Conservation (phyloP, 352 stramenopile genomes). For the Nothophytophthora sp. region DNA sequence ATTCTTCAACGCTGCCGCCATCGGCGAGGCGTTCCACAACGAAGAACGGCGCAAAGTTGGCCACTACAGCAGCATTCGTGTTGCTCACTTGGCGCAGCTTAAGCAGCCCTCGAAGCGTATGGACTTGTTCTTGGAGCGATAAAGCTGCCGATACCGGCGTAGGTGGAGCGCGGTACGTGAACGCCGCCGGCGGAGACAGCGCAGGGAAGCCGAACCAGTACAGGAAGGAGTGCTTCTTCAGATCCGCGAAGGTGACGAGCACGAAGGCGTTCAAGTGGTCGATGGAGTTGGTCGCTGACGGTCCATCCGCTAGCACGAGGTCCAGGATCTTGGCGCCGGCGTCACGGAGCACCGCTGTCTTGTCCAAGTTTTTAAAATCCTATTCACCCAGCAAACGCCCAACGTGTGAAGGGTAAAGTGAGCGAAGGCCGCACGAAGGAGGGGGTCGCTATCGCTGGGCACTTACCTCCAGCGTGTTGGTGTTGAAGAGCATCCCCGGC, state of each 20-base stretch:
- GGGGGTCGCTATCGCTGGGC: too few relatives aligned
- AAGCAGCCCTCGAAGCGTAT: constrained; percentile 42
- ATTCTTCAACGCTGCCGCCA: constrained; percentile 1
- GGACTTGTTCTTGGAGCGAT: constrained; percentile 35
- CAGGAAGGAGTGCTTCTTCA: constrained; percentile 93
- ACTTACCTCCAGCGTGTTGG: constrained; percentile 88
- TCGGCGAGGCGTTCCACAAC: constrained; percentile 48
- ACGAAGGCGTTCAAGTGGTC: constrained; percentile 85
- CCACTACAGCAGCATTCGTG: constrained; percentile 11
- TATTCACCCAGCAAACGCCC: constrained; percentile 20
- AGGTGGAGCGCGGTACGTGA: constrained; percentile 32
- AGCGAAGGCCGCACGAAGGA: too few relatives aligned
- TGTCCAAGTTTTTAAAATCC: constrained; percentile 89
- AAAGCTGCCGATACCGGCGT: constrained; percentile 33
- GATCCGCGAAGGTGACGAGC: constrained; percentile 90
- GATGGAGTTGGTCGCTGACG: constrained; percentile 14
- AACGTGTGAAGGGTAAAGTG: too few relatives aligned
- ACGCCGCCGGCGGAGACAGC: constrained; percentile 42
- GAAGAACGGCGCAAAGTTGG: constrained; percentile 69
- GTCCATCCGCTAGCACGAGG: constrained; percentile 18
- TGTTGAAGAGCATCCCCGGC: constrained; percentile 73
- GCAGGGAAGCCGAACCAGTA: constrained; percentile 95
- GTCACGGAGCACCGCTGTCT: constrained; percentile 60
- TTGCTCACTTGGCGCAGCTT: constrained; percentile 26
- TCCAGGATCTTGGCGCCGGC: constrained; percentile 41